Base-by-base conservation (phyloP, 306 rosid genomes). In the Styphnolobium japonicum region DNA sequence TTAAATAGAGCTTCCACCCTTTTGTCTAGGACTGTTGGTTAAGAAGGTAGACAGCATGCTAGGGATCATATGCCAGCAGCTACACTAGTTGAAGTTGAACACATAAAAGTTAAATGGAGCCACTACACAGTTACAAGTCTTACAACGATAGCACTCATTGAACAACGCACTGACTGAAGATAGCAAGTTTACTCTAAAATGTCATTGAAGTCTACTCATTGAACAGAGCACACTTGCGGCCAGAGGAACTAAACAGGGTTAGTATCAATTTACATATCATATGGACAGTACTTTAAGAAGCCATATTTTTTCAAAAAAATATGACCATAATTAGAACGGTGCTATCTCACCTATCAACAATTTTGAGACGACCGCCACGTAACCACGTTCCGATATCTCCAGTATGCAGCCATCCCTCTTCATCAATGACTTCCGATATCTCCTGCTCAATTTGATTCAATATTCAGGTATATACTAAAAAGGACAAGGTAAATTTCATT, bases 341-440 rank as follows among this genome's bases (percentile, higher is more conserved):
- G 36, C 52, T n/a, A 78, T 74, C 74, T 89, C 82, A 96, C 99
- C 99, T 90, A 80, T 96, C 99, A 84, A 96, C 91, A 72, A 93
- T 96, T 90, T 89, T 93, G 68, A 96, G 90, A 40, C 98, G 97
- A 79, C 99, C 99, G 31, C 96, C 97, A 73, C 93, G 87, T 45
- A 90, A 62, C 99, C 97, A 93, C 61, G 81, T 70, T 63, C 99
- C 99, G 67, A 93, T 93, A 82, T 96, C 99, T 83, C 99, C 98
- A 0, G 99, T 93, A 74, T 93, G 98, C 78, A 96, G 89, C 99
- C 99, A 96, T 53, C 97, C 98, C 12, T 93, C 98, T 81, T 91
- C 92, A 55, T 96, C 99, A 39, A 91, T 60, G 73, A 90, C 89
- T 82, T 93, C 99, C n/a, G n/a, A n/a, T n/a, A n/a, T 80, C 97